Base-by-base conservation (phyloP, 23 red algal species). In the Agarophyton chilense region DNA sequence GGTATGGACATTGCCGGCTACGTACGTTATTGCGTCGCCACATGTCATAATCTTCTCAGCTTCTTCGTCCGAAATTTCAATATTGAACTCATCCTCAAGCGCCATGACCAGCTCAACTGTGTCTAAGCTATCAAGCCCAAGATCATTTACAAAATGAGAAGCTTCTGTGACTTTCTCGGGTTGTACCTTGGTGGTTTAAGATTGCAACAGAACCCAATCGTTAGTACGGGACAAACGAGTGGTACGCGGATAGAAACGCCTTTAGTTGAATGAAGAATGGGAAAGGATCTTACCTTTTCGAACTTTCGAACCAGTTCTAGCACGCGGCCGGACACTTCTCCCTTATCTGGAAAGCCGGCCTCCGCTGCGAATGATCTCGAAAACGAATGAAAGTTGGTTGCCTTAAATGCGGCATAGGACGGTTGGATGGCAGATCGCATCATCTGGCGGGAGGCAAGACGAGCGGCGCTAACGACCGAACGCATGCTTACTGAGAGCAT, bases 91-190 rank as follows among this genome's bases (percentile, higher is more conserved):
- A 58, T 99, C 97, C 77, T 99, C 97, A 5, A 99, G 65, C 19
- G 97, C 97, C 93, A 99, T 96, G 4, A 99, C 92, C 33, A 99
- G 68, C 83, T 99, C 97, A 56, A 99, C 97, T 24, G 93, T 96
- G 54, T 95, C 93, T 77, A 99, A 52, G 53, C 87, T 92, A 72
- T 99, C 97, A 4, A 99, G 78, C 16, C 92, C 97, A 22, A 99
- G 83, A 46, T 99, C 97, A 43, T 94, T 91, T 46, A 95, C 91
- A 81, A 98, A 98, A 64, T 96, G 97, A 14, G 97, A 93, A 0
- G 70, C 26, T 45, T 77, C 92, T 32, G 92, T 99, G 35, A 99
- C 93, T 47, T 99, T 99, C 29, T 86, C 79, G 16, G 93, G 83
- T 81, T 99, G 93, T 62, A 98, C 95, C 94, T 96, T 58, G 5